Percentiles rank a stretch among this genome's conserved stretches.
Evolutionary conservation across 73 alveolate species (phyloP).

Genomic region (Strombidium stylifer): DNA sequence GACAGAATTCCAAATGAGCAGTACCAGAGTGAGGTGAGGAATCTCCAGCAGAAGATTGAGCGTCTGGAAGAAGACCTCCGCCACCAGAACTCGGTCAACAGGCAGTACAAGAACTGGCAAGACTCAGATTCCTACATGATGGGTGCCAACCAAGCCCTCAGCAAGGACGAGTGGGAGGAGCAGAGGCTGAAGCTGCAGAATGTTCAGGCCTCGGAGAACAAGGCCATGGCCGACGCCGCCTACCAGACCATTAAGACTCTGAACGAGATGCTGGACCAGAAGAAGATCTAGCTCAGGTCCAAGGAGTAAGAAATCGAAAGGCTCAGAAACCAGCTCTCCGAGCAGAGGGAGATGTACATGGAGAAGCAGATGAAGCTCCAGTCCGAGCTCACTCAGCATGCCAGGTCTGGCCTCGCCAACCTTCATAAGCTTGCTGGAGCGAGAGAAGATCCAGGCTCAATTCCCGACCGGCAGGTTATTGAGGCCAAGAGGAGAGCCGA

Average conservation of each 20-base stretch:
- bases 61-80: conserved; percentile 23
- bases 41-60: conserved; percentile 30
- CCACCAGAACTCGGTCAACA: background rate
- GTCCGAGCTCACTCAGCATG: conserved; percentile 57
- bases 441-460: too few relatives aligned
- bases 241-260: conserved; percentile 73
- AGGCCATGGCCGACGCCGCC: conserved; percentile 85
- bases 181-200: conserved; percentile 7
- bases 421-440: conserved; percentile 48
- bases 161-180: conserved; percentile 34
- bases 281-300: conserved; percentile 60
- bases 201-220: conserved; percentile 48
- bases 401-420: conserved; percentile 53
- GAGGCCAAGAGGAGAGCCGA: conserved; percentile 44
- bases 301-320: conserved; percentile 77
- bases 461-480: background rate
- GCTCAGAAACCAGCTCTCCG: conserved; percentile 59
- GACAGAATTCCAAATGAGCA: background rate
- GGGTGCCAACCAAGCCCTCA: conserved; percentile 36
- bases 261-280: conserved; percentile 80
- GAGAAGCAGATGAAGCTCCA: conserved; percentile 56
- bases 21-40: conserved; percentile 10
- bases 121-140: conserved; percentile 30
- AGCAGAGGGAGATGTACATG: conserved; percentile 61
- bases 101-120: conserved; percentile 53